Base-by-base conservation (phyloP, 768 basidiomycete genomes). In the Jaapia argillacea region DNA sequence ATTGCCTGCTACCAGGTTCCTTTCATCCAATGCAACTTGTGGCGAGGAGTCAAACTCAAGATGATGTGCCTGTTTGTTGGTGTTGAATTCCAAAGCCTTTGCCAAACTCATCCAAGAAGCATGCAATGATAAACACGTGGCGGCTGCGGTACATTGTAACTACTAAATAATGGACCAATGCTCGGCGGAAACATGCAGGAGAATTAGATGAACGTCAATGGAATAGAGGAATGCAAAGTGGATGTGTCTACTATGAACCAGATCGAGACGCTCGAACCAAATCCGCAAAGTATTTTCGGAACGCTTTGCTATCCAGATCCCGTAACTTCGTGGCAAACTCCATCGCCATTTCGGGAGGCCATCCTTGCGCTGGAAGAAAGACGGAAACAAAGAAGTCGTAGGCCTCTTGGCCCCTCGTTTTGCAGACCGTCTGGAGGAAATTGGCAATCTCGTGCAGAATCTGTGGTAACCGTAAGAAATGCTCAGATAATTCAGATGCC, bases 391-490 rank as follows among this genome's bases (percentile, higher is more conserved):
- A 77, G 61, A 83, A 94, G 42, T 82, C 75, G 57, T 84, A 77
- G 0, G 85, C 85, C 65, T 98, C 94, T 40, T 75, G 62, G 1
- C 87, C 87, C 49, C 96, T 69, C 10, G 77, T 80, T 57, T 78
- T 81, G 50, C 77, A 75, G 5, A 94, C 72, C 0, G 75, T 69
- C 57, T 96, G 88, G 31, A 97, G 66, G 38, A 98, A 72, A 53
- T 77, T 81, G 37, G 86, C 85, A 43, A 97, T 83, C 58, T 99
- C 96, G 51, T 86, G 77, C 18, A 97, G 67, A 42, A 93, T 84
- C 92, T 97, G 53, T 14, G 25, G 22, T 10, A 38, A 33, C 23
- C 4, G 24, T n/a, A n/a, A 24, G 16, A 36, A 4, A 40, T 16
- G 4, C 33, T 40, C 6, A 10, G 22, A 41, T 14, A 28, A 37